A percentile compares a stretch with the other conserved stretches of the same genome.
Evolutionary conservation across 192 early-diverging fungal genomes (phyloP).

Genomic region (Backusella liffmaniae): DNA sequence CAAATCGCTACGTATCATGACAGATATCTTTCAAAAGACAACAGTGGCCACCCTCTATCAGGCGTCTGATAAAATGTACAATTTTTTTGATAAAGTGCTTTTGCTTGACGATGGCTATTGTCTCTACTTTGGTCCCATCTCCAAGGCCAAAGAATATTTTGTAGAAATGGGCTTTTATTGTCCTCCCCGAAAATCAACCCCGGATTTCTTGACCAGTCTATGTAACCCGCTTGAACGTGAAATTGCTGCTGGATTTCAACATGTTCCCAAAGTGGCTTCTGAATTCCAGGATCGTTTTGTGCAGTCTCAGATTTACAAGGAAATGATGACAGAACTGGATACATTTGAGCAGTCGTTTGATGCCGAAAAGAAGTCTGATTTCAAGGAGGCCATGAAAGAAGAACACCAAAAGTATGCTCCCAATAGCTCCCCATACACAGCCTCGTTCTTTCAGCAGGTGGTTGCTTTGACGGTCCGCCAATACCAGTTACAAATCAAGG

Average conservation of each 20-base stretch:
- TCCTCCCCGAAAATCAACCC: constrained; percentile 62
- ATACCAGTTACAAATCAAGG: constrained; percentile 57
- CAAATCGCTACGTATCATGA: constrained; percentile 67
- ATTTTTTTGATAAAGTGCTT: constrained; percentile 69
- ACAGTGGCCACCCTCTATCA: constrained; percentile 58
- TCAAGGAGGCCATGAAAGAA: constrained; percentile 50
- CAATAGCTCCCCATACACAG: constrained; percentile 58
- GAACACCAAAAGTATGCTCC: constrained; percentile 52
- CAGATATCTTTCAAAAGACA: constrained; percentile 66
- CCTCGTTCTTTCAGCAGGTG: constrained; percentile 66
- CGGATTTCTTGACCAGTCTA: constrained; percentile 72
- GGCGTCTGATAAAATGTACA: constrained; percentile 75
- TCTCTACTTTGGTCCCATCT: constrained; percentile 67
- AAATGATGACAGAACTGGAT: constrained; percentile 39
- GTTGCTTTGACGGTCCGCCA: constrained; percentile 63
- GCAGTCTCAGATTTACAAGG: constrained; percentile 39
- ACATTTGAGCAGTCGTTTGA: constrained; percentile 42
- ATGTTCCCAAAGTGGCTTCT: constrained; percentile 52
- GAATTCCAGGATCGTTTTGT: constrained; percentile 63
- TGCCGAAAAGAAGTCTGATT: constrained; percentile 16
- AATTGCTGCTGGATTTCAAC: constrained; percentile 50
- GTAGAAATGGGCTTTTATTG: constrained; percentile 58
- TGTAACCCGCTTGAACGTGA: constrained; percentile 60
- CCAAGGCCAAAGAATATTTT: constrained; percentile 61
- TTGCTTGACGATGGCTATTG: constrained; percentile 65